Percentiles rank a stretch among this genome's conserved stretches.
These are phyloP conservation scores for Colletotrichum eremochloae DNA, from an alignment of 2,329 filamentous ascomycete species.

Conservation along the genomic window DNA sequence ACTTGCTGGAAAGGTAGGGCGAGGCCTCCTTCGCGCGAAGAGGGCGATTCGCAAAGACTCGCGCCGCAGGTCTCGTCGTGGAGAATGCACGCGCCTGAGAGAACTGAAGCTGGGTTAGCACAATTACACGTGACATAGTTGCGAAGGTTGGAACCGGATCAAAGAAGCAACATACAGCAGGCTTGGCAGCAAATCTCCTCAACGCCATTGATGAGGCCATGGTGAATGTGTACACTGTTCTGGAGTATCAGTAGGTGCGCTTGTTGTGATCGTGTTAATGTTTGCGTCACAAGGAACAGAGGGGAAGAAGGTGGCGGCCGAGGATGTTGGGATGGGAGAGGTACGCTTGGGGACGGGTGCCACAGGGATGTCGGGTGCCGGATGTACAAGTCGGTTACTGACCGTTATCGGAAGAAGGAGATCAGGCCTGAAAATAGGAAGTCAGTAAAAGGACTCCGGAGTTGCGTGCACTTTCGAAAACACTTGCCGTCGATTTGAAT, in stretches of 20 bases:
- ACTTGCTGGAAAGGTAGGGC: constrained; percentile 87
- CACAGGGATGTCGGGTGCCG: not conserved
- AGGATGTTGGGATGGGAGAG: constrained; percentile 10
- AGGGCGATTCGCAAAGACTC: constrained; percentile 87
- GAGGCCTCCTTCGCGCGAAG: constrained; percentile 94
- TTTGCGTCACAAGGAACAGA: not conserved
- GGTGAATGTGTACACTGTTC: constrained; percentile 45
- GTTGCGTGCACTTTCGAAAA: not conserved
- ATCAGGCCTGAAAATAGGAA: constrained; percentile 13
- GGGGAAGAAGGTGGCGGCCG: constrained; percentile 13
- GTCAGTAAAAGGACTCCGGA: not conserved
- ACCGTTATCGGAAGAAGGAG: constrained; percentile 32
- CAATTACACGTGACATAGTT: not conserved
- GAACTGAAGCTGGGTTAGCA: constrained; percentile 62
- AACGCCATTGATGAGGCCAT: constrained; percentile 76
- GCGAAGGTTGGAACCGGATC: constrained; percentile 30
- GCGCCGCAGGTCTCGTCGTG: constrained; percentile 84
- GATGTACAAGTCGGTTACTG: constrained; percentile 14
- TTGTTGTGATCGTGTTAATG: not conserved
- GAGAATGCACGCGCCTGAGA: constrained; percentile 85
- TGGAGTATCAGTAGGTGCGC: constrained; percentile 14
- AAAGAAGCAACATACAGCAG: constrained; percentile 63
- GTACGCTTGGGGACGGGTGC: not conserved
- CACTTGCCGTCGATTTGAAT: constrained; percentile 32
- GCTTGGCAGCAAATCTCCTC: constrained; percentile 69